Percentiles rank a stretch among this genome's conserved stretches.
These are phyloP conservation scores for Calocybe gangraenosa DNA, from an alignment of 768 basidiomycete genomes.

Conservation along the genomic window DNA sequence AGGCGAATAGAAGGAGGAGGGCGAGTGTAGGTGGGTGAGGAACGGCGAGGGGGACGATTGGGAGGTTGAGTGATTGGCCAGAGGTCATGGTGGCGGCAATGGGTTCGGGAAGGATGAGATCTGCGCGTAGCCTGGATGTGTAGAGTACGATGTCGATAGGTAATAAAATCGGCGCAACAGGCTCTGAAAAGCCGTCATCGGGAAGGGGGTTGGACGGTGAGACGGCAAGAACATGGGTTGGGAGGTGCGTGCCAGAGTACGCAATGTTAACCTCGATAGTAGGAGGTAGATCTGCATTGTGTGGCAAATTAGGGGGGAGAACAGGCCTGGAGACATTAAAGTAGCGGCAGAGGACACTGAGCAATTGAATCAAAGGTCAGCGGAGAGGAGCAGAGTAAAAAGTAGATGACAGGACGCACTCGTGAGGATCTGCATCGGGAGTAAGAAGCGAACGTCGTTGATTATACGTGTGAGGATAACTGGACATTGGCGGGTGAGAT, in stretches of 20 bases:
- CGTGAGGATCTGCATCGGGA: conserved; percentile 26
- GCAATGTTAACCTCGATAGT: conserved; percentile 46
- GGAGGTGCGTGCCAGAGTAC: conserved; percentile 35
- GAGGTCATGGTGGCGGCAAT: conserved; percentile 20
- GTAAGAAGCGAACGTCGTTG: conserved; percentile 29
- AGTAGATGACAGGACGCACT: conserved; percentile 21
- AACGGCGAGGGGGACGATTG: conserved; percentile 43
- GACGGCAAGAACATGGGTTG: conserved; percentile 56
- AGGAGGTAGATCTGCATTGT: conserved; percentile 27
- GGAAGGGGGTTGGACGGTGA: conserved; percentile 26
- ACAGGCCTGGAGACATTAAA: conserved; percentile 32
- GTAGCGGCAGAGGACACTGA: conserved; percentile 41
- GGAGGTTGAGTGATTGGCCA: conserved; percentile 22
- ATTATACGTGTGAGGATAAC: conserved; percentile 17
- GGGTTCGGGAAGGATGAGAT: conserved; percentile 25
- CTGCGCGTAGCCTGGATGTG: conserved; percentile 30
- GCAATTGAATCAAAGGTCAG: not conserved
- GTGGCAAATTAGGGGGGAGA: conserved; percentile 5
- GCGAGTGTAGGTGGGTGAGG: conserved; percentile 54
- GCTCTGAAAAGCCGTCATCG: not conserved
- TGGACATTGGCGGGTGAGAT: not conserved
- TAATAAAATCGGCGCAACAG: conserved; percentile 36
- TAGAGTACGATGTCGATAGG: conserved; percentile 52
- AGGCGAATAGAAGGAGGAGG: conserved; percentile 54
- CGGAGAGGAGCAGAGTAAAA: not conserved